Evolutionary conservation across 345 rosid genomes (phyloP).

Genomic region (Eucalyptus cladocalyx): DNA sequence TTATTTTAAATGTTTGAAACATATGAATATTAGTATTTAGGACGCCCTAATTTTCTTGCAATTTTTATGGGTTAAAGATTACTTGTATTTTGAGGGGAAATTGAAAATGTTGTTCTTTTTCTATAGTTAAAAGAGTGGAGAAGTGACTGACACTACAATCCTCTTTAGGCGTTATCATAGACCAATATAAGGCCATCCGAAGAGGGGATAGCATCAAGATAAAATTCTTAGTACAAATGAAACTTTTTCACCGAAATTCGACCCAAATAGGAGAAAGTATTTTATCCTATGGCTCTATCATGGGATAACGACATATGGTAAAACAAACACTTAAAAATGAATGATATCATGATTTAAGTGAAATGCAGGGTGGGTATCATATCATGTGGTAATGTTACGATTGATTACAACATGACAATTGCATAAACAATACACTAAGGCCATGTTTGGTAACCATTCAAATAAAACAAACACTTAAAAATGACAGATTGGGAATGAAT

Average conservation of each 20-base stretch:
- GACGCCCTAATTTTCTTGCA: neutral
- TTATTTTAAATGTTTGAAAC: neutral
- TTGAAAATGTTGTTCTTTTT: neutral
- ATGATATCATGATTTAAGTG: neutral
- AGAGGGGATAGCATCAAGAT: neutral
- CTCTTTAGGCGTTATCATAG: neutral
- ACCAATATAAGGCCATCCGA: neutral
- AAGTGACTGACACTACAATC: neutral
- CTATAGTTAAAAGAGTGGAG: neutral
- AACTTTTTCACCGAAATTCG: neutral
- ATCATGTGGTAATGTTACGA: neutral
- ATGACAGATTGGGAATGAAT: too few species aligned
- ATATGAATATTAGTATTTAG: neutral
- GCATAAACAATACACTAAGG: neutral
- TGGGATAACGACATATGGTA: neutral
- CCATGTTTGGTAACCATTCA: too few species aligned
- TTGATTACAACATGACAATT: neutral
- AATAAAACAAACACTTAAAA: too few species aligned
- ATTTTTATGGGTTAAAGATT: neutral
- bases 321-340: neutral
- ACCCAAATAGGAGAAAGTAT: neutral
- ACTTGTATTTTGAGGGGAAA: neutral
- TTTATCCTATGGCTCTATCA: fast-evolving
- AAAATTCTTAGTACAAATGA: neutral
- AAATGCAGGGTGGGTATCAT: neutral